Evolutionary conservation across 2,329 filamentous ascomycete species (phyloP).

Genomic region (Colletotrichum sp.): DNA sequence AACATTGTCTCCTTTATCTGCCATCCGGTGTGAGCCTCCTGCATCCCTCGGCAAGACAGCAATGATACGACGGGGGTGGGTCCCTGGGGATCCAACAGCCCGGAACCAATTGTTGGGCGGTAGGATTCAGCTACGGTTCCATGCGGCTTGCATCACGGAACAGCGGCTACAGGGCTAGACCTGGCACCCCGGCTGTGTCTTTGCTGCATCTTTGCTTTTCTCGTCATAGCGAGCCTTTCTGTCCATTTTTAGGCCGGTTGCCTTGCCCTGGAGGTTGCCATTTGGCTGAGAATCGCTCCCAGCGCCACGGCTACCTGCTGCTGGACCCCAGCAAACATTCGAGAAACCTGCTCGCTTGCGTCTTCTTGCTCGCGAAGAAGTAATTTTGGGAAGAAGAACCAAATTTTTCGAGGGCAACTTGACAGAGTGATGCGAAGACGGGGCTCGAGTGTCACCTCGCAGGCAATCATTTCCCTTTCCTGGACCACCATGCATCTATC

Average conservation of each 20-base stretch:
- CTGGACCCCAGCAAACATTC: not conserved
- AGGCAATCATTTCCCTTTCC: not conserved
- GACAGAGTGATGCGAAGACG: not conserved
- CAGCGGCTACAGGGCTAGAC: not conserved
- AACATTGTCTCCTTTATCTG: not conserved
- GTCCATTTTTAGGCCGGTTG: not conserved
- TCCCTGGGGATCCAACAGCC: not conserved
- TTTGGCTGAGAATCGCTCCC: not conserved
- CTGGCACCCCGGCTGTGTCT: not conserved
- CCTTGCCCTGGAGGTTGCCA: not conserved
- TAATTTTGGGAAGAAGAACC: not conserved
- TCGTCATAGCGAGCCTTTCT: not conserved
- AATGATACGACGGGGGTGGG: not conserved
- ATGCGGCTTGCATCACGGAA: not conserved
- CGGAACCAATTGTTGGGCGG: constrained; percentile 4
- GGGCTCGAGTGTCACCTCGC: not conserved
- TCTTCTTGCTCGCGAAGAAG: not conserved
- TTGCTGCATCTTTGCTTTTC: constrained; percentile 8
- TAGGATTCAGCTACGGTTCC: not conserved
- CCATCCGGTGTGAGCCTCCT: not conserved
- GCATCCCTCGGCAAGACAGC: constrained; percentile 12
- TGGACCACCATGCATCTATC: not conserved
- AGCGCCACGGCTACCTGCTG: not conserved
- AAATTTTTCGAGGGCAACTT: not conserved
- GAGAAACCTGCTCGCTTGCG: not conserved